phyloP scores from a whole-genome alignment of 805 yeast species.

The Wickerhamiella galacta region DNA sequence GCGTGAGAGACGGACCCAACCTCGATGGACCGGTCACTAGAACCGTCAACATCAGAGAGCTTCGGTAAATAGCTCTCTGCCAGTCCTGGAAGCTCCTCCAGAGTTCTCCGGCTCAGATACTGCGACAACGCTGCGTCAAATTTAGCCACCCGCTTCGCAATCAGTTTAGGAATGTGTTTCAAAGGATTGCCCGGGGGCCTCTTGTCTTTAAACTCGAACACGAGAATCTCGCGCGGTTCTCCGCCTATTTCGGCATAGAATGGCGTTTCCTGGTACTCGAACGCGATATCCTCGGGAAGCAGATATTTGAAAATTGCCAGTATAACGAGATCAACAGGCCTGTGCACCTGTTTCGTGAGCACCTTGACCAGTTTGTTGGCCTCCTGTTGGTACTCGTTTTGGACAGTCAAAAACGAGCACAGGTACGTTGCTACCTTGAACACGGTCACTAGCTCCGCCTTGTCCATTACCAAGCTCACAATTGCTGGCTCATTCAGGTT shows the following conservation, averaged over 20 bases:
- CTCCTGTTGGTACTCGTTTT: conserved; percentile 7
- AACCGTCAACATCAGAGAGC: neutral
- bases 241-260: conserved; percentile 24
- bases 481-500: neutral
- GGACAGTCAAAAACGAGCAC: conserved; percentile 9
- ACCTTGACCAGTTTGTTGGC: conserved; percentile 17
- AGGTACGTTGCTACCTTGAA: conserved; percentile 1
- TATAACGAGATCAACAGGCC: conserved; percentile 30
- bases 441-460: neutral
- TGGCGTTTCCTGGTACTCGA: conserved; percentile 59
- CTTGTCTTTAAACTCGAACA: conserved; percentile 66
- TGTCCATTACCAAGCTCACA: conserved; percentile 1
- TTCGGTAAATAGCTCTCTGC: conserved; percentile 1
- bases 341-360: conserved; percentile 32
- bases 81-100: conserved; percentile 1
- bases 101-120: conserved; percentile 2
- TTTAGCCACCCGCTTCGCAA: conserved; percentile 8
- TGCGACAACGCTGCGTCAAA: conserved; percentile 8
- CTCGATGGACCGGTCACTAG: neutral
- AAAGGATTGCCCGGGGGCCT: conserved; percentile 22
- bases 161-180: conserved; percentile 4
- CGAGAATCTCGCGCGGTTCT: conserved; percentile 34
- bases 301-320: conserved; percentile 45
- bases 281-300: conserved; percentile 51
- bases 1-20: conserved; percentile 1